These are phyloP conservation scores for Oryza coarctata DNA, from an alignment of 176 grass and related monocot genomes.

Conservation along the genomic window DNA sequence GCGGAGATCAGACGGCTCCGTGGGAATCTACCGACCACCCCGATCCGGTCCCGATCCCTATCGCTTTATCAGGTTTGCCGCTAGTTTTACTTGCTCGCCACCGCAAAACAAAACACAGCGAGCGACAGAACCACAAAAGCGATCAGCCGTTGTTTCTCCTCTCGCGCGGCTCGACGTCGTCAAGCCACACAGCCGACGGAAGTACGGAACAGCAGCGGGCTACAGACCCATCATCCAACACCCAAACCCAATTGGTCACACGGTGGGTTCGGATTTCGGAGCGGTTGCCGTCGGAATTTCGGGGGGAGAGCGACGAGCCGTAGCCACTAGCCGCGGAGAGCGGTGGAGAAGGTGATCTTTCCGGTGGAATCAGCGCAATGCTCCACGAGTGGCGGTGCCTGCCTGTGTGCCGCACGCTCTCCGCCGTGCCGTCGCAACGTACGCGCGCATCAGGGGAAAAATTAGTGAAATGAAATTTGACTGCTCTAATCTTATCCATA, in stretches of 20 bases:
- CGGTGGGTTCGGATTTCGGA: neutral
- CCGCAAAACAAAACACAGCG: neutral
- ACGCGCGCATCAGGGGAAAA: neutral
- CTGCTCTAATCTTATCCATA: too few species aligned
- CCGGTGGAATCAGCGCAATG: neutral
- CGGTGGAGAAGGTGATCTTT: neutral
- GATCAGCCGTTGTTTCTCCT: neutral
- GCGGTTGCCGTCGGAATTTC: slow-evolving; percentile 3
- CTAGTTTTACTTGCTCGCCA: neutral
- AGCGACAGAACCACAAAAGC: neutral
- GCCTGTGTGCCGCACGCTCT: neutral
- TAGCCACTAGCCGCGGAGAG: neutral
- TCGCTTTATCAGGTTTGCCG: neutral
- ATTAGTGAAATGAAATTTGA: too few species aligned
- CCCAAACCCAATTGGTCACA: neutral
- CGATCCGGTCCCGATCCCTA: neutral
- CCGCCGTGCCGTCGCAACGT: neutral
- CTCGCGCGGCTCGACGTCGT: neutral
- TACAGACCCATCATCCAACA: neutral
- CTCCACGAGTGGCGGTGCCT: neutral
- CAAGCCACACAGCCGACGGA: neutral
- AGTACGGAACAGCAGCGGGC: neutral
- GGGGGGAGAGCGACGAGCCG: neutral
- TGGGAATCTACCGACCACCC: neutral
- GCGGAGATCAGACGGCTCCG: neutral